A percentile compares a stretch with the other conserved stretches of the same genome.
Conservation (phyloP, 2,329 filamentous ascomycete species). For the Aspergillus pseudotamarii region DNA sequence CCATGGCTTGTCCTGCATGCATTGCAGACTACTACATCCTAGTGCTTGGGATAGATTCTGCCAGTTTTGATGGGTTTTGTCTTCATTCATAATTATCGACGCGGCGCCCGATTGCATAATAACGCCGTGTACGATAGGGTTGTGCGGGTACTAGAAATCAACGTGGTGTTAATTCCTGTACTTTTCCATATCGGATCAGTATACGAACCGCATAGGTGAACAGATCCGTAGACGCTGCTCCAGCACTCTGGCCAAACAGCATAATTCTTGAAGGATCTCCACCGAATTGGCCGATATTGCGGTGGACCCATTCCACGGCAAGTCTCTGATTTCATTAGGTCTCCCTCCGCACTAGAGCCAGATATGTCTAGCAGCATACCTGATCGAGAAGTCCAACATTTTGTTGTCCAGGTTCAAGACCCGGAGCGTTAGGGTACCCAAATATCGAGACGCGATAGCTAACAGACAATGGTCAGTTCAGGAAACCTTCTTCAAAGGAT, state of each 20-base stretch:
- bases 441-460: constrained; percentile 26
- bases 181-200: fast-evolving
- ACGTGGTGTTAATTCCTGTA: fast-evolving
- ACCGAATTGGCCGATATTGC: constrained; percentile 5
- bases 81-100: not conserved
- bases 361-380: not conserved
- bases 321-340: not conserved
- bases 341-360: not conserved
- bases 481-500: fast-evolving
- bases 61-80: not conserved
- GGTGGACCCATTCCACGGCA: constrained; percentile 5
- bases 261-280: constrained; percentile 2
- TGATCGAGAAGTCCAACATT: constrained; percentile 24
- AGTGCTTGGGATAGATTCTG: not conserved
- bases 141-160: not conserved
- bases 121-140: not conserved
- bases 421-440: constrained; percentile 23
- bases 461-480: not conserved
- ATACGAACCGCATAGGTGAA: not conserved
- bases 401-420: constrained; percentile 8
- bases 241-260: not conserved
- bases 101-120: not conserved
- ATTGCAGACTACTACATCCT: not conserved
- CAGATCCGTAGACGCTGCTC: not conserved
- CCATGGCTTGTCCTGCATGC: not conserved